A percentile compares a stretch with the other conserved stretches of the same genome.
Conservation (phyloP, 495 filamentous ascomycete genomes). For the Friedmanniomyces endolithicus region DNA sequence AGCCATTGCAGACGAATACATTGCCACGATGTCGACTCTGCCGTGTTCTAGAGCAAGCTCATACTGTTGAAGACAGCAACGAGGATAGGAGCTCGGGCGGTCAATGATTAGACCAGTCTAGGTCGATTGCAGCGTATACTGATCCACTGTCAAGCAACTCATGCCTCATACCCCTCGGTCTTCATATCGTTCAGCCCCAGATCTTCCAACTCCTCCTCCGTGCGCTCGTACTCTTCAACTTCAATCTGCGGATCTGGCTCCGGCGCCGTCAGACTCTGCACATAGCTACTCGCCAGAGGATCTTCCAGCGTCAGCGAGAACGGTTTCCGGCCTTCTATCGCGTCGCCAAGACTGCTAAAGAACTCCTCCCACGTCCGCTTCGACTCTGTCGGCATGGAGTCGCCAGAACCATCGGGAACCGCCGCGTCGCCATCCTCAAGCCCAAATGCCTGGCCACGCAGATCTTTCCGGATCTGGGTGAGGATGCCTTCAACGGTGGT, state of each 20-base stretch:
- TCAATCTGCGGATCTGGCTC: conserved; percentile 69
- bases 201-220: conserved; percentile 81
- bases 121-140: no score
- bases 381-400: conserved; percentile 53
- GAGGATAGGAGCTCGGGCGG: no score
- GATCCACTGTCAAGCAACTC: not conserved
- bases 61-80: no score
- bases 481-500: conserved; percentile 91
- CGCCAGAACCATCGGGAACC: conserved; percentile 43
- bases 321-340: conserved; percentile 67
- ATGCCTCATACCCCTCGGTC: conserved; percentile 69
- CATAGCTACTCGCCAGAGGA: conserved; percentile 80
- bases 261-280: conserved; percentile 67
- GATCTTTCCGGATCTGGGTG: conserved; percentile 83
- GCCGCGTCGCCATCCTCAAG: conserved; percentile 40
- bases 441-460: conserved; percentile 67
- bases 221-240: conserved; percentile 74
- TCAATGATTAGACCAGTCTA: no score
- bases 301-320: conserved; percentile 83
- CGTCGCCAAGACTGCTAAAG: conserved; percentile 59
- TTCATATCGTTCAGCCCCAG: conserved; percentile 86
- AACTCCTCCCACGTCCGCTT: conserved; percentile 67
- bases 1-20: no score
- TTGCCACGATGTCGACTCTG: no score
- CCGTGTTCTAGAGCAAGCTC: no score